phyloP scores from a whole-genome alignment of 2,329 filamentous ascomycete genomes.

The Cladosporium austrohemisphaericum region DNA sequence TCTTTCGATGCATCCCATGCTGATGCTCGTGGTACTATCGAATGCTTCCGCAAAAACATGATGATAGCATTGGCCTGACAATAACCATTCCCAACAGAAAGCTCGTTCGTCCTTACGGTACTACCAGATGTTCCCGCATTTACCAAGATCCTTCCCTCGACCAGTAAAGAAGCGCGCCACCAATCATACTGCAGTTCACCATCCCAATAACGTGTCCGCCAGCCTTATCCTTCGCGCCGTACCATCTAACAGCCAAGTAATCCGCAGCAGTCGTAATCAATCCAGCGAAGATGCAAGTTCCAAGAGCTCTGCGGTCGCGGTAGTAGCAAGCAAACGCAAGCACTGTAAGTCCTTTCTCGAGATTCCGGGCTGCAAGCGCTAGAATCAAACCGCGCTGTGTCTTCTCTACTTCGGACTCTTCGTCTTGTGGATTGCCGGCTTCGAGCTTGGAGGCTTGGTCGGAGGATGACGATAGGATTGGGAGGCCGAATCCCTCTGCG shows the following conservation, averaged over 20 bases:
- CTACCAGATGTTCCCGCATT: background rate
- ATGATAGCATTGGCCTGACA: no score
- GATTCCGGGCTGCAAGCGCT: constrained; percentile 30
- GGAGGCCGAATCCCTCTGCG: constrained; percentile 33
- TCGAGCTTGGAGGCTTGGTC: background rate
- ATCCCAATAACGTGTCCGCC: constrained; percentile 30
- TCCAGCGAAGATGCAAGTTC: constrained; percentile 25
- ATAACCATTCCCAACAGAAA: background rate
- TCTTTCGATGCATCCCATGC: no score
- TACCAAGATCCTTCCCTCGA: constrained; percentile 22
- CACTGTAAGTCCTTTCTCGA: constrained; percentile 31
- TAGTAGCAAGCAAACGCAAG: constrained; percentile 31
- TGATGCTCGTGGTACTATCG: no score
- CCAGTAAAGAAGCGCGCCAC: constrained; percentile 31
- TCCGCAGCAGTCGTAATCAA: constrained; percentile 31
- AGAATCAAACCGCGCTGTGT: constrained; percentile 27
- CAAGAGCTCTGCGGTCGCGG: constrained; percentile 30
- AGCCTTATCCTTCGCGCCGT: constrained; percentile 27
- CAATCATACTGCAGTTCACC: constrained; percentile 27
- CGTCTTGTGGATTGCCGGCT: background rate
- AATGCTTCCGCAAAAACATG: no score
- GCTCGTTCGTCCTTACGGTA: background rate
- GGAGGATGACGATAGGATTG: constrained; percentile 17
- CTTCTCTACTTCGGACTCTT: constrained; percentile 7
- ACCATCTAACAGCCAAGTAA: constrained; percentile 28